These are phyloP conservation scores for Pseudocercospora cruenta DNA, from an alignment of 2,329 filamentous ascomycete genomes.

Conservation along the genomic window DNA sequence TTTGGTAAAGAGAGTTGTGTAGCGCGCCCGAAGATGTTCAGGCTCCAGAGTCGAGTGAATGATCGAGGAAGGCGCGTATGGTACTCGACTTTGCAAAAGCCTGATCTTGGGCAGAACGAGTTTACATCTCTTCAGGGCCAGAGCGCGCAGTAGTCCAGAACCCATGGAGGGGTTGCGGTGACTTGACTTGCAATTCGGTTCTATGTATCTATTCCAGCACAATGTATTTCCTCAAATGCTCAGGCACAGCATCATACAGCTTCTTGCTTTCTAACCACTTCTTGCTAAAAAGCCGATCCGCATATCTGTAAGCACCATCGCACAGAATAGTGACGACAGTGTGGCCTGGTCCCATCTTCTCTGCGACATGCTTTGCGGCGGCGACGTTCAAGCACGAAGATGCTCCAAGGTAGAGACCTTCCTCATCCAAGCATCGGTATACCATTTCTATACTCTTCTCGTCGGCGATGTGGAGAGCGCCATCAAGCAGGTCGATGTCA, in stretches of 20 bases:
- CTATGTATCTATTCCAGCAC: conserved; percentile 70
- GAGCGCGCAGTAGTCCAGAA: neutral
- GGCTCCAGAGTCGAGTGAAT: neutral
- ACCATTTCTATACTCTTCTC: conserved; percentile 98
- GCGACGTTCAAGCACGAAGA: conserved; percentile 94
- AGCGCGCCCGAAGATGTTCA: too few species aligned
- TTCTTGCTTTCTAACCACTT: conserved; percentile 91
- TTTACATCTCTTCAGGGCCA: neutral
- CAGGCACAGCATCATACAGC: conserved; percentile 76
- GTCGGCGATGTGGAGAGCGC: conserved; percentile 80
- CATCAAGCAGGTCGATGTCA: conserved; percentile 83
- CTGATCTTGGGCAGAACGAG: neutral
- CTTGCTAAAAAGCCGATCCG: conserved; percentile 86
- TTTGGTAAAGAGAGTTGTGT: neutral
- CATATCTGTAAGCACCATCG: conserved; percentile 97
- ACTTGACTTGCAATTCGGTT: neutral
- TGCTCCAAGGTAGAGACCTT: conserved; percentile 91
- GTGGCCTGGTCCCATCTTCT: conserved; percentile 83
- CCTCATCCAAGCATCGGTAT: conserved; percentile 92
- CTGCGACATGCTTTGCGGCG: conserved; percentile 89
- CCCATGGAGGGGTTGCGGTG: neutral
- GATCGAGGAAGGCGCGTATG: neutral
- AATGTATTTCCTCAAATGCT: conserved; percentile 89
- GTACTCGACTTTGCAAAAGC: too few species aligned
- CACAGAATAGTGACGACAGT: conserved; percentile 93